Evolutionary conservation across 1,284 basidiomycete species (phyloP), one percentile per base, ranked within the genome.

Genomic region (Ustilago nuda): DNA sequence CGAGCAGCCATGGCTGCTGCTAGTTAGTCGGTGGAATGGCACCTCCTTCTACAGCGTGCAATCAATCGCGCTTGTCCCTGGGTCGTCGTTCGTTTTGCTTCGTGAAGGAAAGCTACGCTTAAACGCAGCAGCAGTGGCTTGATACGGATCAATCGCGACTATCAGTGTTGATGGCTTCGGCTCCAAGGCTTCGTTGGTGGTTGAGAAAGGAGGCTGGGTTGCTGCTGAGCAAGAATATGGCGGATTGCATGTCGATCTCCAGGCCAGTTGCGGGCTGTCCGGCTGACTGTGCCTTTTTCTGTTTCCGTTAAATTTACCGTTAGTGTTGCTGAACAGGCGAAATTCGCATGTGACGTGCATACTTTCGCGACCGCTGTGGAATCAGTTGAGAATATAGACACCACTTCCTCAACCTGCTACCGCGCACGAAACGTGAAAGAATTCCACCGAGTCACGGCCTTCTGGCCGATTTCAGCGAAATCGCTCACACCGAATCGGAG

Each of bases 1-100:
- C 69, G 69, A 56, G 69, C 69, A 55, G 69, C 65, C 69, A 72
- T 72, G 8, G 32, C 52, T 33, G 58, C 33, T 48, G 19, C 12
- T 12, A 43, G 35, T 50, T 19, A 17, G 23, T 48, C 19, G 45
- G 3, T 19, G 23, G 45, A 8, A 48, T 50, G 56, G 45, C 9
- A 27, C n/a, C 19, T 48, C 19, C 12, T 48, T 45, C 41, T 8
- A 45, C 15, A 45, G 41, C 9, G 45, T 48, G 45, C 45, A 9
- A 32, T 8, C 30, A 27, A 17, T 12, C 12, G n/a, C 41, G 9
- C 7, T 45, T 45, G 17, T 19, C 43, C 43, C n/a, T 19, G 15
- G 7, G 43, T 45, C 43, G 43, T 19, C n/a, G 43, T 45, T 45
- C 11, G 7, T 7, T 19, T 45, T 19, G n/a, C 11, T 19, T 45